Conservation (phyloP, 75 land plant species). For the Selaginella moellendorffii region DNA sequence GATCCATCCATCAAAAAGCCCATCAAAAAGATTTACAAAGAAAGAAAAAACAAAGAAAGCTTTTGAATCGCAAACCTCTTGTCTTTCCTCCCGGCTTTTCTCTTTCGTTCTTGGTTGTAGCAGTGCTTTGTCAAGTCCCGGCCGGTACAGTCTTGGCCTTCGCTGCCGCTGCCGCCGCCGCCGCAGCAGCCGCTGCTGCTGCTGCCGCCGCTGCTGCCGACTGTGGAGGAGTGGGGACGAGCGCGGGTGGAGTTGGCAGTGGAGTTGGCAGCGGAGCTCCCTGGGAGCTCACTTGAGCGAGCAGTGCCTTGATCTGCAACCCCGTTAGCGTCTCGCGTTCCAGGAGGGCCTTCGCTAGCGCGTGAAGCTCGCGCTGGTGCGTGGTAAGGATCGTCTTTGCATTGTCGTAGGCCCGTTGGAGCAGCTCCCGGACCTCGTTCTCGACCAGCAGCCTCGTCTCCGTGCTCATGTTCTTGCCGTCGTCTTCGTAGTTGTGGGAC, state of each 20-base stretch:
- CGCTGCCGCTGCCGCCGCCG: constrained; percentile 67
- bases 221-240: constrained; percentile 35
- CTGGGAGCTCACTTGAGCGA: constrained; percentile 42
- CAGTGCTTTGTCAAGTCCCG: constrained; percentile 16
- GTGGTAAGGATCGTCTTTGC: constrained; percentile 67
- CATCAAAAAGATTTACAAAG: too few relatives aligned
- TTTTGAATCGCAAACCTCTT: too few relatives aligned
- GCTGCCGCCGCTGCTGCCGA: constrained; percentile 50
- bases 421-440: constrained; percentile 60
- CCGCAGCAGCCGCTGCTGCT: constrained; percentile 42
- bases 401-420: constrained; percentile 73
- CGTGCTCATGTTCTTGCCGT: constrained; percentile 89
- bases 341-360: constrained; percentile 74
- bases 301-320: constrained; percentile 56
- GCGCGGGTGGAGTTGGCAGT: constrained; percentile 19
- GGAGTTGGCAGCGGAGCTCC: constrained; percentile 18
- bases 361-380: constrained; percentile 69
- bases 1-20: too few relatives aligned
- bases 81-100: too few relatives aligned
- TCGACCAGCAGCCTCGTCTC: constrained; percentile 90
- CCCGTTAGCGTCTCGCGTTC: constrained; percentile 87
- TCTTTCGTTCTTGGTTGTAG: too few relatives aligned
- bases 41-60: too few relatives aligned
- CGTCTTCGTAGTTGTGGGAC: constrained; percentile 68
- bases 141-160: constrained; percentile 72